These are phyloP conservation scores for Tuber magnatum DNA, from an alignment of 495 filamentous ascomycete genomes.

Conservation along the genomic window DNA sequence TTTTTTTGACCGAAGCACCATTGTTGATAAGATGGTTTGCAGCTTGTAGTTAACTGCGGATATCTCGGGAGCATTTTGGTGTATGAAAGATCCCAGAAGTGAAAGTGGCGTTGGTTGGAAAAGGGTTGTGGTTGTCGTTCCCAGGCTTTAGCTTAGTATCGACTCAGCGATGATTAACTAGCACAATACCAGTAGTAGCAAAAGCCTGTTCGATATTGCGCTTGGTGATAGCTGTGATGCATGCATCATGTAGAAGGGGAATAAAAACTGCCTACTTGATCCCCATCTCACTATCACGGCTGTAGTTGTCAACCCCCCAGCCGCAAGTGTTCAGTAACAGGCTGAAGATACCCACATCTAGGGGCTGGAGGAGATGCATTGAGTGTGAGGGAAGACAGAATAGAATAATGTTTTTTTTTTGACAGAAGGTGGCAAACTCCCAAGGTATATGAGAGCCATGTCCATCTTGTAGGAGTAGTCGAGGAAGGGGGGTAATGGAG, in stretches of 20 bases:
- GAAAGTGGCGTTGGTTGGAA: neutral
- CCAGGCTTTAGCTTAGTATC: neutral
- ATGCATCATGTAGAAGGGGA: slow-evolving; percentile 1
- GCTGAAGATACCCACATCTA: slow-evolving; percentile 25
- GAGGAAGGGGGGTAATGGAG: neutral
- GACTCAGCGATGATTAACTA: slow-evolving; percentile 11
- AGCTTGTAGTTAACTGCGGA: neutral
- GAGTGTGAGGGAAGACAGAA: slow-evolving; percentile 39
- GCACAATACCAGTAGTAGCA: slow-evolving; percentile 14
- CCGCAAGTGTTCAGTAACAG: slow-evolving; percentile 8
- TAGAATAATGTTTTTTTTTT: slow-evolving; percentile 25
- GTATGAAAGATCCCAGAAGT: no score
- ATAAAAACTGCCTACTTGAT: slow-evolving; percentile 15
- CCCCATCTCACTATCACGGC: neutral
- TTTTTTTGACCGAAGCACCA: no score
- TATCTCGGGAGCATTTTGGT: neutral
- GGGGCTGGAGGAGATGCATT: slow-evolving; percentile 7
- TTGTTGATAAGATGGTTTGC: no score
- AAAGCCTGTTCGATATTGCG: slow-evolving; percentile 5
- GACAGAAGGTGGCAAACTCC: slow-evolving; percentile 7
- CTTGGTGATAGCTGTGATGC: neutral
- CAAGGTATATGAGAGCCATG: slow-evolving; percentile 17
- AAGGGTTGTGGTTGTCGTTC: no score
- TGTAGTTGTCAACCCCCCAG: slow-evolving; percentile 4
- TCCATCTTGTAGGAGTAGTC: slow-evolving; percentile 15